Evolutionary conservation across 1,284 basidiomycete genomes (phyloP), one percentile per base, ranked within the genome.

Genomic region (Ganoderma lingzhi): DNA sequence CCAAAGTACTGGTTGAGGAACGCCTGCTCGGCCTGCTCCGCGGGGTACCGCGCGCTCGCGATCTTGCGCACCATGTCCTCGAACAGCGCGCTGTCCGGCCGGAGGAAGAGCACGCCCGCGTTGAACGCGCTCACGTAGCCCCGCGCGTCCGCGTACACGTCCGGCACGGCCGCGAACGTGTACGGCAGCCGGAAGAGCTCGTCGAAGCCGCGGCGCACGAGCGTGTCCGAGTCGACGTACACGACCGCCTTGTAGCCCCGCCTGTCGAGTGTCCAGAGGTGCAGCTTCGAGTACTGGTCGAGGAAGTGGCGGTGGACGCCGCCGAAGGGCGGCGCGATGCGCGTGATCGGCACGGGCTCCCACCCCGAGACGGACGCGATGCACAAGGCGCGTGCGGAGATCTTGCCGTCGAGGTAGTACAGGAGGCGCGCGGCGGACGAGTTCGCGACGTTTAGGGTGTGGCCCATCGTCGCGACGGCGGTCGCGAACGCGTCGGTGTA

Each of bases 221-320:
- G 78, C 32, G 82, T 81, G 74, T 85, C 84, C 23, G 81, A 82
- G 70, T 85, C 84, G 60, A 86, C 73, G 72, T 85, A 85, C 3
- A 85, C 76, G 53, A 76, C 70, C 63, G 70, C 64, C 62, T 80
- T 74, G 74, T 80, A 74, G 14, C 80, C 78, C n/a, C 76, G 63
- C 53, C 66, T 51, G 71, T 84, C 83, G 28, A 85, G 74, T 44
- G 71, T 78, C 85, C 84, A 85, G 17, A 85, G 77, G 61, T 79
- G 78, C 8, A 86, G 77, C 70, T 85, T 85, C 2, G 84, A 83
- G 78, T 84, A 85, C 66, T 83, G 82, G 71, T 85, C 84, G 56
- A 72, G 63, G 77, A 84, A 85, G 60, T 82, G 80, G 15, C 73
- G 70, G 71, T 80, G 74, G 39, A 85, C 77, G 14, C 80, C 82